phyloP scores from a whole-genome alignment of 2,329 filamentous ascomycete genomes.

The Penicillium sp. region DNA sequence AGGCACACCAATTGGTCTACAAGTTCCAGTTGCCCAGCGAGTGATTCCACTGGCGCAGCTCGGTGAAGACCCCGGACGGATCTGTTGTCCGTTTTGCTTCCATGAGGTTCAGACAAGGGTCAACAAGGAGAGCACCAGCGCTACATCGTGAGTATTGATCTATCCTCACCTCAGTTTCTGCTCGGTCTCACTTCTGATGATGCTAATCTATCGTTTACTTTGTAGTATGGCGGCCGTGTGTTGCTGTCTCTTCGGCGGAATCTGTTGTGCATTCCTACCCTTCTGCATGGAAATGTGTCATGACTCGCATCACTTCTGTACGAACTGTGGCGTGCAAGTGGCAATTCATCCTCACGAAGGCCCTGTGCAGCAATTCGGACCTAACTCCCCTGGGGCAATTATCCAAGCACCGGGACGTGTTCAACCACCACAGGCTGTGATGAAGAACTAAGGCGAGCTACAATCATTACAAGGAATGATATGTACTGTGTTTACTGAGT shows the following conservation, averaged over 20 bases:
- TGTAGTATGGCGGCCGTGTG: conserved; percentile 11
- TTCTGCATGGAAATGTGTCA: conserved; percentile 21
- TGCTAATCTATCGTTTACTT: neutral
- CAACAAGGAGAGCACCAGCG: conserved; percentile 14
- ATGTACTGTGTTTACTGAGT: neutral
- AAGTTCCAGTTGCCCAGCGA: neutral
- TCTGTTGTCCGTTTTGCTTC: conserved; percentile 17
- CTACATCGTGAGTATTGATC: conserved; percentile 10
- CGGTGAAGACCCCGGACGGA: conserved; percentile 8
- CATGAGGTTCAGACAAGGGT: conserved; percentile 11
- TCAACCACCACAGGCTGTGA: neutral
- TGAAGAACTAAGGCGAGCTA: neutral
- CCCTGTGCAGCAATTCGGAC: neutral
- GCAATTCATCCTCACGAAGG: neutral
- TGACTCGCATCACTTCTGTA: conserved; percentile 16
- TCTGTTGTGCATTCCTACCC: conserved; percentile 15
- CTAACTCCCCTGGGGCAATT: neutral
- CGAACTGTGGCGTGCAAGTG: conserved; percentile 3
- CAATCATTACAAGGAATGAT: neutral
- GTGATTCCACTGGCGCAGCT: conserved; percentile 4
- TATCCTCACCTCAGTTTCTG: neutral
- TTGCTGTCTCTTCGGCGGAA: conserved; percentile 17
- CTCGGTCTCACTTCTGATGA: neutral
- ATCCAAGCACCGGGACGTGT: neutral
- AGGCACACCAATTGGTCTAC: neutral